These are phyloP conservation scores for Ophiognomonia clavigignenti-juglandacearum DNA, from an alignment of 2,329 filamentous ascomycete genomes.

Conservation along the genomic window DNA sequence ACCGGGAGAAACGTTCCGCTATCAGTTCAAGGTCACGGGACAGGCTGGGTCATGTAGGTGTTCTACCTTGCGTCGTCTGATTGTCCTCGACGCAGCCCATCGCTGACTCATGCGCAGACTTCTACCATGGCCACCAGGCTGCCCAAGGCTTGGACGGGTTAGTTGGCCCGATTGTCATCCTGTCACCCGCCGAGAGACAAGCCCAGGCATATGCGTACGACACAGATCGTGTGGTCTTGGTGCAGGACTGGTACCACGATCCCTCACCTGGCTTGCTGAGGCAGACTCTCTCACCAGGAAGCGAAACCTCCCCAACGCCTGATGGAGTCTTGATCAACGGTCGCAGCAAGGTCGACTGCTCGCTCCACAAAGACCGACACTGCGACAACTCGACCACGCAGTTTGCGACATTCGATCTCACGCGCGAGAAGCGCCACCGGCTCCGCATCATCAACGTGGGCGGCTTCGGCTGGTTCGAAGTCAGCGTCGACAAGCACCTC, in stretches of 20 bases:
- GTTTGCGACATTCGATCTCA: constrained; percentile 39
- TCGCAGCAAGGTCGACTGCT: constrained; percentile 35
- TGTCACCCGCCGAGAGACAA: constrained; percentile 50
- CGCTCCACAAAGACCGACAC: constrained; percentile 28
- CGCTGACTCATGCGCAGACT: too few species aligned
- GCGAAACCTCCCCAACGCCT: constrained; percentile 36
- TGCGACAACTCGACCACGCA: constrained; percentile 38
- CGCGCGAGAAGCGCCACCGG: constrained; percentile 55
- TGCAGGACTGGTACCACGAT: constrained; percentile 68
- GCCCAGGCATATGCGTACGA: constrained; percentile 45
- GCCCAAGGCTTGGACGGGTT: constrained; percentile 63
- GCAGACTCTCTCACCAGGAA: constrained; percentile 33
- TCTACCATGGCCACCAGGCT: constrained; percentile 46
- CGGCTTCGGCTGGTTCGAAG: constrained; percentile 67
- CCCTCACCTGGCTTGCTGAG: constrained; percentile 33
- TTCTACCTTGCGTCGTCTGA: constrained; percentile 1
- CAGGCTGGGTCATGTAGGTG: constrained; percentile 33
- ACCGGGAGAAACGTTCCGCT: constrained; percentile 52
- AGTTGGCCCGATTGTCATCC: constrained; percentile 59
- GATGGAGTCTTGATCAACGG: constrained; percentile 43
- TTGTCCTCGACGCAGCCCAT: too few species aligned
- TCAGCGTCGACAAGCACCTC: constrained; percentile 63
- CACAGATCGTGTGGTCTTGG: constrained; percentile 57
- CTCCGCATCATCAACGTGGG: constrained; percentile 66
- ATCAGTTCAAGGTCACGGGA: constrained; percentile 29